Evolutionary conservation across 257 asterid species (phyloP), one percentile per base, ranked within the genome.

Genomic region (Solanum paucissectum): DNA sequence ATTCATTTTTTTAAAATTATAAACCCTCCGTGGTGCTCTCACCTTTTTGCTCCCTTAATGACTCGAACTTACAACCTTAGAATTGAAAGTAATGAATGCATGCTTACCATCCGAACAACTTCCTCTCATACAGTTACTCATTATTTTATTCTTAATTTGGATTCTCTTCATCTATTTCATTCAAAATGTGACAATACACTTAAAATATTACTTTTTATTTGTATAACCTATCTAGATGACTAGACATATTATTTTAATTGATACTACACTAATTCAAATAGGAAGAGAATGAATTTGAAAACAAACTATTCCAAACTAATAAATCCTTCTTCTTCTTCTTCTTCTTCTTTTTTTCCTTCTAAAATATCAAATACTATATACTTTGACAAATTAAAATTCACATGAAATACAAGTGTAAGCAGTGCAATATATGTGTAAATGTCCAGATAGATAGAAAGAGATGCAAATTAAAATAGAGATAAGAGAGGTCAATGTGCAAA

Each of bases 401-500:
- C 37, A 55, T 62, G 52, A 36, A 38, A 23, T 62, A 21, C 55
- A 36, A 23, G 58, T 68, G 37, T 83, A 33, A 1, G 36, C 21
- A 58, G 9, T 58, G 52, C 7, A 36, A 58, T 71, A 7, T 71
- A 69, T 55, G 58, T 23, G 73, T n/a, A 40, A 83, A 29, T 62
- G 14, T 64, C 74, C 81, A 87, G 12, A 27, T 20, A 83, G 38
- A 87, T 58, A 40, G 29, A 40, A 77, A 20, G 40, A 73, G 62
- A 81, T 77, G 84, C 32, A 64, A 6, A 52, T 52, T 52, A 52
- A 66, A 40, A 27, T 52, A 88, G 29, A 75, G 64, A 42, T 34
- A 85, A 83, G 12, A 83, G 89, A 83, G 62, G 88, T 87, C 88
- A 89, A 89, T 83, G 87, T 68, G 86, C 89, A 64, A 58, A 55